Percentiles rank a stretch among this genome's conserved stretches.
phyloP scores from a whole-genome alignment of 352 stramenopile species.

The Phytophthora cajani region DNA sequence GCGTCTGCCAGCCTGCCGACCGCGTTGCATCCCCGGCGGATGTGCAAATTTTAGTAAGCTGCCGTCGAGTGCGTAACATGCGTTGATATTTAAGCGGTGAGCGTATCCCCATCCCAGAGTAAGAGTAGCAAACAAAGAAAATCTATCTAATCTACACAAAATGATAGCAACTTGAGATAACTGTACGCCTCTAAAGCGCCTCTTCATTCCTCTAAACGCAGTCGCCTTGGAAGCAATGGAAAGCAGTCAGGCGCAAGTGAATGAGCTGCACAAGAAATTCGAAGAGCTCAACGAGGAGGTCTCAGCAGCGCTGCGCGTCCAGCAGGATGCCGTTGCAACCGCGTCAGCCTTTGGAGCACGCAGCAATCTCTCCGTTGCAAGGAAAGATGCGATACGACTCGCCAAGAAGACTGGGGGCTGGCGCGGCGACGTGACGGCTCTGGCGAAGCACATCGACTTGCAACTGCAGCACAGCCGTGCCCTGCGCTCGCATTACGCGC shows the following conservation, averaged over 20 bases:
- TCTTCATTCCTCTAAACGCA: constrained; percentile 14
- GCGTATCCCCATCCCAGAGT: constrained; percentile 18
- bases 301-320: constrained; percentile 49
- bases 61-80: constrained; percentile 38
- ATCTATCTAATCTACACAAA: constrained; percentile 40
- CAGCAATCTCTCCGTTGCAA: constrained; percentile 29
- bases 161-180: constrained; percentile 3
- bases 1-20: constrained; percentile 7
- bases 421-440: constrained; percentile 71
- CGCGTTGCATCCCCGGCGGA: constrained; percentile 23
- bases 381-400: constrained; percentile 58
- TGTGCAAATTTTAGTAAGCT: constrained; percentile 37
- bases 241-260: constrained; percentile 52
- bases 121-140: constrained; percentile 28
- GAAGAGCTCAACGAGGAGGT: constrained; percentile 79
- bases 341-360: constrained; percentile 21
- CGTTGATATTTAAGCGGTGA: constrained; percentile 53
- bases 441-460: constrained; percentile 78
- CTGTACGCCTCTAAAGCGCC: not conserved
- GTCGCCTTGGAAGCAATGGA: constrained; percentile 37
- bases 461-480: constrained; percentile 77
- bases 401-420: constrained; percentile 67
- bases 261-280: constrained; percentile 80
- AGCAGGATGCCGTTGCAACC: constrained; percentile 54
- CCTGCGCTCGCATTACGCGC: constrained; percentile 60